These are phyloP conservation scores for Luzula sylvatica DNA, from an alignment of 176 grass and related monocot genomes.

Conservation along the genomic window DNA sequence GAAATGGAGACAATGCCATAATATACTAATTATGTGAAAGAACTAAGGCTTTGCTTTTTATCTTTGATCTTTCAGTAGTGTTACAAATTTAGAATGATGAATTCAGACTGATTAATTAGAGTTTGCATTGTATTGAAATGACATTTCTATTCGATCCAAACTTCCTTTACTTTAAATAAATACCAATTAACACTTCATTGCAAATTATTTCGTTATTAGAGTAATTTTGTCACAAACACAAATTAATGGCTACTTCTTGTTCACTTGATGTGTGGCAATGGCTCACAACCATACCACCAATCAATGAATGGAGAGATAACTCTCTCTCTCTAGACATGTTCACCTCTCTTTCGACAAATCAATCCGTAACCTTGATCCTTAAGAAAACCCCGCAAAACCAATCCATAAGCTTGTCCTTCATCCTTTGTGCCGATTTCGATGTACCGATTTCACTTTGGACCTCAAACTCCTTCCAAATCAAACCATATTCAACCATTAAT, in stretches of 20 bases:
- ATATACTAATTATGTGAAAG: not conserved
- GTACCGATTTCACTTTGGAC: constrained; percentile 44
- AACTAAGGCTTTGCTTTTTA: not conserved
- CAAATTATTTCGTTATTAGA: too few relatives aligned
- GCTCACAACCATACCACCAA: constrained; percentile 25
- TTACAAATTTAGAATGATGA: constrained; percentile 4
- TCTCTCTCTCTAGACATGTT: constrained; percentile 22
- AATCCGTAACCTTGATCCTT: constrained; percentile 22
- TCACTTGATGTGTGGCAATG: constrained; percentile 26
- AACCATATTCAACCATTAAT: not conserved
- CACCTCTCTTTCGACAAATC: not conserved
- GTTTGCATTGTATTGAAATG: constrained; percentile 19
- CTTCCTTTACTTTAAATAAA: constrained; percentile 16
- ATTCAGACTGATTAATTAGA: not conserved
- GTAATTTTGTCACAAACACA: not conserved
- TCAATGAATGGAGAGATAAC: constrained; percentile 27
- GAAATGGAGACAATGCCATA: not conserved
- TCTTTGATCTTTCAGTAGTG: not conserved
- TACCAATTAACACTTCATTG: not conserved
- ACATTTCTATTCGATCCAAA: constrained; percentile 22
- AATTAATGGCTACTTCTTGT: constrained; percentile 18
- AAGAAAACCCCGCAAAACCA: constrained; percentile 14
- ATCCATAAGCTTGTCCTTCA: constrained; percentile 28
- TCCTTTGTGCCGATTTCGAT: constrained; percentile 27
- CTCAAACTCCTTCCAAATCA: constrained; percentile 21